Evolutionary conservation across 1,284 basidiomycete genomes (phyloP).

Genomic region (Leccinum fallax): DNA sequence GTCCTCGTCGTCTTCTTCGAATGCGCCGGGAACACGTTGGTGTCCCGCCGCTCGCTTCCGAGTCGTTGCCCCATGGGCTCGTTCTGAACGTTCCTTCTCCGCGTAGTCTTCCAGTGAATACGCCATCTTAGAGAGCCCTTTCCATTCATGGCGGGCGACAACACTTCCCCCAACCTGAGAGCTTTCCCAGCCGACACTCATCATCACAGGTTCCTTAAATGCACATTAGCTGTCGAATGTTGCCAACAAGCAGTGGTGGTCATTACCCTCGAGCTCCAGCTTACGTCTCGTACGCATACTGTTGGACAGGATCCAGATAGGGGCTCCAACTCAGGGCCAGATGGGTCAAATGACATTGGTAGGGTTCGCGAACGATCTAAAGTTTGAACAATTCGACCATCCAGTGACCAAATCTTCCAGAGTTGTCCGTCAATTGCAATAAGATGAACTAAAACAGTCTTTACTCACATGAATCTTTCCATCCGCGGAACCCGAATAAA

Average conservation of each 20-base stretch:
- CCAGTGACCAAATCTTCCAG: conserved; percentile 89
- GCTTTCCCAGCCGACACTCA: conserved; percentile 89
- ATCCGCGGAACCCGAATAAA: conserved; percentile 91
- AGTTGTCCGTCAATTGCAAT: conserved; percentile 6
- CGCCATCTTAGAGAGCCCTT: conserved; percentile 77
- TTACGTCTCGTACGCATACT: conserved; percentile 88
- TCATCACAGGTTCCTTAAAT: conserved; percentile 80
- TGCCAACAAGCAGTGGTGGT: not conserved
- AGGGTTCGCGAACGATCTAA: conserved; percentile 79
- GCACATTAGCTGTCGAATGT: conserved; percentile 11
- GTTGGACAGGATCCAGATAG: conserved; percentile 29
- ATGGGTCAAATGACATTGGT: conserved; percentile 72
- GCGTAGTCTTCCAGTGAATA: conserved; percentile 75
- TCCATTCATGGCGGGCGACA: conserved; percentile 93
- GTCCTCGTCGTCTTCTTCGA: conserved; percentile 28
- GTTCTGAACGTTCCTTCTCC: conserved; percentile 51
- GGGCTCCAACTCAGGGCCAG: conserved; percentile 50
- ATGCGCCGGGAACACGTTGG: conserved; percentile 34
- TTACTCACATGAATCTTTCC: conserved; percentile 77
- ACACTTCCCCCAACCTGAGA: conserved; percentile 77
- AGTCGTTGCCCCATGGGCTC: conserved; percentile 21
- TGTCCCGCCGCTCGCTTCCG: conserved; percentile 13
- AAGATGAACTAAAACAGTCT: not conserved
- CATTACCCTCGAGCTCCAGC: conserved; percentile 77
- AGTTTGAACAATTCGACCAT: conserved; percentile 83